phyloP scores from a whole-genome alignment of 306 rosid genomes.

The Castanea mollissima region DNA sequence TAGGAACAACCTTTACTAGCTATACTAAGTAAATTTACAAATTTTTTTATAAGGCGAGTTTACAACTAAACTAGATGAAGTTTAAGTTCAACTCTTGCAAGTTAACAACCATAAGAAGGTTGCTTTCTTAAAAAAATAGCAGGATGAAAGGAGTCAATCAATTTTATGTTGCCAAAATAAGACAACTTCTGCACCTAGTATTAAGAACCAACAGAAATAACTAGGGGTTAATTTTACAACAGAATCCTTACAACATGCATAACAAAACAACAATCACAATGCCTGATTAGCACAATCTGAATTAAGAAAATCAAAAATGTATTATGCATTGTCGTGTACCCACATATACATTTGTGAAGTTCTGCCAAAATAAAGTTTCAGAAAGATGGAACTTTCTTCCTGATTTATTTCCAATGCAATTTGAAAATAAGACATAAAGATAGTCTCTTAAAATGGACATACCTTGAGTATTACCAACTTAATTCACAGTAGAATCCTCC shows the following conservation, averaged over 20 bases:
- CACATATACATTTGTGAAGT: too few relatives aligned
- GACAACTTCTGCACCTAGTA: too few relatives aligned
- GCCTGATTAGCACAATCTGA: too few relatives aligned
- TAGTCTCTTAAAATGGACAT: slow-evolving; percentile 8
- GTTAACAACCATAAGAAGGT: background rate
- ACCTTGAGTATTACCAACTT: slow-evolving; percentile 70
- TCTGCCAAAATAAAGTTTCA: too few relatives aligned
- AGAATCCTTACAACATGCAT: background rate
- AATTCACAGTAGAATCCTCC: slow-evolving; percentile 53
- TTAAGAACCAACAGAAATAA: too few relatives aligned
- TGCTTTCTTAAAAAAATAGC: background rate
- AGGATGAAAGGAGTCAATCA: background rate
- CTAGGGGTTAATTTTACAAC: background rate
- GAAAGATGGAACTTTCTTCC: background rate
- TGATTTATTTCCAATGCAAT: background rate
- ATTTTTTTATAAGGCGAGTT: too few relatives aligned
- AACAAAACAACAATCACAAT: too few relatives aligned
- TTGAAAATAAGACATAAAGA: background rate
- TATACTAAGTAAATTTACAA: background rate
- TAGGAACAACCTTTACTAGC: background rate
- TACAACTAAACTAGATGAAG: background rate
- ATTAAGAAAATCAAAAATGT: too few relatives aligned
- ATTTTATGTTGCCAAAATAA: too few relatives aligned
- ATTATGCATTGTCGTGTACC: too few relatives aligned
- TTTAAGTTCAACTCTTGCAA: background rate